Conservation (phyloP, 73 alveolate genomes). For the Breviolum minutum region DNA sequence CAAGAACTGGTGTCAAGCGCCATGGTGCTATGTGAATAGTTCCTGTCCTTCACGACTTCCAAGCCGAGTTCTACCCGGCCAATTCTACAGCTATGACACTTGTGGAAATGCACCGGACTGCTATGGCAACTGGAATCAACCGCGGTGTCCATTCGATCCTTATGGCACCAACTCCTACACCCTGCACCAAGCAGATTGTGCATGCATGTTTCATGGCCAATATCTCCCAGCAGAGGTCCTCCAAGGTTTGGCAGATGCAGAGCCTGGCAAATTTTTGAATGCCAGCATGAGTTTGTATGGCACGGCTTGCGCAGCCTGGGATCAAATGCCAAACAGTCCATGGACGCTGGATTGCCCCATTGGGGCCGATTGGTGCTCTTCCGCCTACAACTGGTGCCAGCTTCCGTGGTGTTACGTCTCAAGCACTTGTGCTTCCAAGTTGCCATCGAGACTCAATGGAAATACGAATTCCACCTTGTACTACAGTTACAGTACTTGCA, state of each 20-base stretch:
- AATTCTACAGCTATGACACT: slow-evolving; percentile 59
- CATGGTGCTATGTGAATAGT: slow-evolving; percentile 79
- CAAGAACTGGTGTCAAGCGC: slow-evolving; percentile 81
- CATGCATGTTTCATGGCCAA: slow-evolving; percentile 53
- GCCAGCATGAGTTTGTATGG: slow-evolving; percentile 28
- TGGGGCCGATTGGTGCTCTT: slow-evolving; percentile 34
- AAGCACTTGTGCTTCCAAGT: background rate
- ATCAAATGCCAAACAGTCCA: slow-evolving; percentile 41
- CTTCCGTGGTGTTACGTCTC: slow-evolving; percentile 82
- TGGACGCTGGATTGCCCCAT: slow-evolving; percentile 46
- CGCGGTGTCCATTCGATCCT: slow-evolving; percentile 61
- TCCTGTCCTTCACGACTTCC: slow-evolving; percentile 43
- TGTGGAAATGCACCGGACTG: slow-evolving; percentile 82
- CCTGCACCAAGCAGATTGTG: slow-evolving; percentile 16
- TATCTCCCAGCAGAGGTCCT: slow-evolving; percentile 33
- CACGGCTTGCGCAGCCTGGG: slow-evolving; percentile 85
- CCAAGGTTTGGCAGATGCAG: background rate
- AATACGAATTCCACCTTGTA: background rate
- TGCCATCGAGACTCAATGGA: background rate
- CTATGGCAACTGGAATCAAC: background rate
- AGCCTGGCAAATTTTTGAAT: slow-evolving; percentile 12
- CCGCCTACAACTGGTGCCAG: slow-evolving; percentile 69
- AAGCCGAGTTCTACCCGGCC: background rate
- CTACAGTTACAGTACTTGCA: slow-evolving; percentile 65
- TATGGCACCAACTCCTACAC: slow-evolving; percentile 27